Conservation (phyloP, 345 rosid species). For the Litchi chinensis region DNA sequence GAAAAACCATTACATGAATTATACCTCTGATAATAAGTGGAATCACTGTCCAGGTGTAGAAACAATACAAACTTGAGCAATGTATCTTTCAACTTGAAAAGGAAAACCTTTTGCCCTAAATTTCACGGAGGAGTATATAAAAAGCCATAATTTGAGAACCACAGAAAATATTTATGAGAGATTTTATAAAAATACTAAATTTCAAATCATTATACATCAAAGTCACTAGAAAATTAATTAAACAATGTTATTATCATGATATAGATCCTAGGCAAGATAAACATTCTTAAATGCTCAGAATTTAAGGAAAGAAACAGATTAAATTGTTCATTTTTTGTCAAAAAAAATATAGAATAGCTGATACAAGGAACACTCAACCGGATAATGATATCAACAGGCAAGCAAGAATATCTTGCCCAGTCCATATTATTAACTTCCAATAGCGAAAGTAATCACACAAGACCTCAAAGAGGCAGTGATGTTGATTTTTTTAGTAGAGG, state of each 20-base stretch:
- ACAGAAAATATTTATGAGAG: not conserved
- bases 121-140: not conserved
- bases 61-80: conserved; percentile 29
- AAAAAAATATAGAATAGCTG: not conserved
- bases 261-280: not conserved
- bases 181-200: not conserved
- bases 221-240: not conserved
- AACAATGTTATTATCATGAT: not conserved
- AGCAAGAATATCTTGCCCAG: not conserved
- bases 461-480: too few species aligned
- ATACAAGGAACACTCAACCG: not conserved
- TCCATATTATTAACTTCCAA: not conserved
- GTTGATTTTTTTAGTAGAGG: too few species aligned
- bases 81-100: conserved; percentile 2
- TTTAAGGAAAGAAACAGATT: too few species aligned
- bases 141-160: not conserved
- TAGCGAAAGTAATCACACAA: too few species aligned
- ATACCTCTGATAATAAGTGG: conserved; percentile 56
- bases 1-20: not conserved
- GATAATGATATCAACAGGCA: not conserved
- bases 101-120: not conserved
- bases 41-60: conserved; percentile 77
- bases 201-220: not conserved
- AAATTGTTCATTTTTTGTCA: not conserved
- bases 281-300: not conserved